Evolutionary conservation across 129 eudicot species (phyloP), one percentile per base, ranked within the genome.

Genomic region (Flaveria linearis): DNA sequence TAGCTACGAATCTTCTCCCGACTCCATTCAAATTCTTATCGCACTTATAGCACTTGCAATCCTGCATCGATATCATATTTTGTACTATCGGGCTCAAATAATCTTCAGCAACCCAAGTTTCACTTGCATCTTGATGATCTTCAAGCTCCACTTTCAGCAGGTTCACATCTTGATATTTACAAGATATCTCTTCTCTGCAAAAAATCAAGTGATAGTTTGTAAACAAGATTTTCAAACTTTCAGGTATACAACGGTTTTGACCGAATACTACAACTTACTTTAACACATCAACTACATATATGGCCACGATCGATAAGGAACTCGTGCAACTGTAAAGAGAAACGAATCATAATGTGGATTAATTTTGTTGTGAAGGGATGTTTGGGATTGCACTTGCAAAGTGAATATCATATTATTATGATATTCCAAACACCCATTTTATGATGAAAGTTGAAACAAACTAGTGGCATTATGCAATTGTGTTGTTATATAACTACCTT

Each of bases 181-280:
- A 88, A 12, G 85, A 82, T 51, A 92, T 84, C 72, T 92, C 98
- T 69, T 91, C 87, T 75, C 98, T 92, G 90, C 86, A 63, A 63
- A 63, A 63, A 45, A 49, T 61, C 73, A 65, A 76, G 12, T 28
- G 10, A 50, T 25, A 13, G 20, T 20, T 33, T 36, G 12, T 36
- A 39, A 73, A 56, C 41, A 36, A 55, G 17, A 10, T 14, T 7
- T 3, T 62, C 25, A 2, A 51, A 57, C 6, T 58, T 43, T 42
- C n/a, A 18, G 42, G 70, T 45, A 45, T 3, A 9, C 28, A 42
- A 15, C n/a, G 25, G 7, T 9, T 41, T 2, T 22, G 13, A 56
- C 39, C 28, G 22, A 9, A 25, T 61, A 9, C 15, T 42, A 12
- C 15, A 30, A 77, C 78, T 63, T 82, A 77, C 85, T 72, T 43